phyloP scores from a whole-genome alignment of 2,329 filamentous ascomycete genomes.

The Polychaeton citri region DNA sequence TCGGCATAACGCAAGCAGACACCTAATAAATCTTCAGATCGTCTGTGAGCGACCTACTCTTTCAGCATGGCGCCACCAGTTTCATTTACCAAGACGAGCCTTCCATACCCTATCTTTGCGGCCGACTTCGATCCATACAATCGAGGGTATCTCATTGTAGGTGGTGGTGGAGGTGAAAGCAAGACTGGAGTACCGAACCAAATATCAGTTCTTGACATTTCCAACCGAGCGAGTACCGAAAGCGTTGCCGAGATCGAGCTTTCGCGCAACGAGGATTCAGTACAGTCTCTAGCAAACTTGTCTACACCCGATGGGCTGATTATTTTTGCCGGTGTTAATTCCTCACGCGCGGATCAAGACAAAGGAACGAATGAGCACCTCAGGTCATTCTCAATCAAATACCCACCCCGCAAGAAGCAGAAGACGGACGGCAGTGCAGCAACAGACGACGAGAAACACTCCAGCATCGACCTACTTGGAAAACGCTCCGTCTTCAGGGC shows the following conservation, averaged over 20 bases:
- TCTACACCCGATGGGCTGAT: constrained; percentile 42
- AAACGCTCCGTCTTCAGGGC: constrained; percentile 39
- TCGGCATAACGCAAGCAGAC: too few species aligned
- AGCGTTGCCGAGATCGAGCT: constrained; percentile 60
- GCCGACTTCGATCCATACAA: constrained; percentile 80
- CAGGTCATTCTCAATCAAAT: constrained; percentile 55
- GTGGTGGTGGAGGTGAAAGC: constrained; percentile 74
- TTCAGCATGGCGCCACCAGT: constrained; percentile 17
- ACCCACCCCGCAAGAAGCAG: constrained; percentile 34
- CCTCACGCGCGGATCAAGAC: constrained; percentile 55
- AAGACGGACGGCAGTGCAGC: constrained; percentile 21
- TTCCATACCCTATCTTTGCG: constrained; percentile 74
- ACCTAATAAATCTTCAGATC: too few species aligned
- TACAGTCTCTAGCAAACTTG: constrained; percentile 66
- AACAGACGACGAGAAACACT: constrained; percentile 19
- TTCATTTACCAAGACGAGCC: constrained; percentile 46
- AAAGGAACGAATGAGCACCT: constrained; percentile 76
- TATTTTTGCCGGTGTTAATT: constrained; percentile 68
- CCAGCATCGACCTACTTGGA: constrained; percentile 33
- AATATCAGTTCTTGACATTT: constrained; percentile 67
- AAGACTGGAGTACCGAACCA: constrained; percentile 75
- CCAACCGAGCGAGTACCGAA: constrained; percentile 50
- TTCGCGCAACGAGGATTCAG: constrained; percentile 74
- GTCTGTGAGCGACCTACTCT: too few species aligned
- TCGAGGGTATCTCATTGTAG: constrained; percentile 62